These are phyloP conservation scores for Pestalotiopsis sp. DNA, from an alignment of 2,329 filamentous ascomycete genomes.

Conservation along the genomic window DNA sequence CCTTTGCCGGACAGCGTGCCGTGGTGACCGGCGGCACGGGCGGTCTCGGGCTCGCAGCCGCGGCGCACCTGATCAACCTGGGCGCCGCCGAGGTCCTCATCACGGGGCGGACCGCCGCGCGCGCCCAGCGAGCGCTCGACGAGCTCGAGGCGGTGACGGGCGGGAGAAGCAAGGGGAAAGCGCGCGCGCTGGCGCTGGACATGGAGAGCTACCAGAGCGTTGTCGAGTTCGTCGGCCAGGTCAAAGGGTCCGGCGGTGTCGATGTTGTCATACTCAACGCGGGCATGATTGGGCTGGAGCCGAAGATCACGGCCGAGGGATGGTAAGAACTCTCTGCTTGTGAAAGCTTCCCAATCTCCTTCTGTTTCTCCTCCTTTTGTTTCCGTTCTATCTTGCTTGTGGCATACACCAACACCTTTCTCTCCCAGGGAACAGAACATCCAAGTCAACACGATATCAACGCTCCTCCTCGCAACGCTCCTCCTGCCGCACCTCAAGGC, in stretches of 20 bases:
- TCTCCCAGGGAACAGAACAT: constrained; percentile 48
- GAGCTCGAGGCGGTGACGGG: constrained; percentile 31
- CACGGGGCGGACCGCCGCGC: constrained; percentile 37
- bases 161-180: constrained; percentile 15
- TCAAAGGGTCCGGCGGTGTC: constrained; percentile 32
- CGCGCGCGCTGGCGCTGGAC: constrained; percentile 48
- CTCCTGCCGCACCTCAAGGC: constrained; percentile 49
- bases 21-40: constrained; percentile 45
- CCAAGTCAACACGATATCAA: constrained; percentile 63
- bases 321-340: constrained; percentile 30
- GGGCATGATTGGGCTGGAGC: constrained; percentile 31
- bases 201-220: constrained; percentile 46
- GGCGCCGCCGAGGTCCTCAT: constrained; percentile 43
- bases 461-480: constrained; percentile 53
- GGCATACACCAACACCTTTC: background rate
- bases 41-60: constrained; percentile 43
- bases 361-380: too few species aligned
- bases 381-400: background rate
- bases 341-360: too few species aligned
- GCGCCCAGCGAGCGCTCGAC: constrained; percentile 39
- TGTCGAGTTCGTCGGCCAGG: constrained; percentile 37
- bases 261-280: constrained; percentile 51
- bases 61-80: constrained; percentile 41
- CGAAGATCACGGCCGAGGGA: constrained; percentile 25
- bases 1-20: constrained; percentile 27